These are phyloP conservation scores for Thelonectria discophora DNA, from an alignment of 2,329 filamentous ascomycete genomes.

Conservation along the genomic window DNA sequence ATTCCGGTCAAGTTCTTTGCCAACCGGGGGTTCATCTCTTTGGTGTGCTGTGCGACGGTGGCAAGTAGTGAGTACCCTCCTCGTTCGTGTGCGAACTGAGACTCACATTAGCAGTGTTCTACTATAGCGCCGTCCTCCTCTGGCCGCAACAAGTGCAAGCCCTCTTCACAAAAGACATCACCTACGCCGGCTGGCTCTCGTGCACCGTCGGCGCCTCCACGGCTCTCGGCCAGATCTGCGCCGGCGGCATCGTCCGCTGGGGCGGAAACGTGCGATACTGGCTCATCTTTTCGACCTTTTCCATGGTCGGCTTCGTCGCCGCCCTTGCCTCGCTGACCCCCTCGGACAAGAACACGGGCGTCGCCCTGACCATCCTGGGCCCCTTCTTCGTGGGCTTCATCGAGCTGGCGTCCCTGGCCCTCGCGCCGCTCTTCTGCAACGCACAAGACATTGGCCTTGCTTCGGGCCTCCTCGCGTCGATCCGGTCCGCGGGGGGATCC, in stretches of 20 bases:
- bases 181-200: slow-evolving; percentile 50
- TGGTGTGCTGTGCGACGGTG: slow-evolving; percentile 48
- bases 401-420: slow-evolving; percentile 46
- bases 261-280: slow-evolving; percentile 49
- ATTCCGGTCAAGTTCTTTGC: slow-evolving; percentile 50
- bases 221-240: slow-evolving; percentile 46
- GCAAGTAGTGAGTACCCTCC: slow-evolving; percentile 43
- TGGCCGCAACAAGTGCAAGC: slow-evolving; percentile 49
- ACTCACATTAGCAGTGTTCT: slow-evolving; percentile 23
- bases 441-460: slow-evolving; percentile 53
- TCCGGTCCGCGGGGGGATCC: slow-evolving; percentile 50
- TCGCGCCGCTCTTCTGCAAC: slow-evolving; percentile 50
- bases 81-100: neutral
- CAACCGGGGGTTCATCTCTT: slow-evolving; percentile 49
- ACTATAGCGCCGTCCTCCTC: slow-evolving; percentile 43
- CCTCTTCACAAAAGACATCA: slow-evolving; percentile 47
- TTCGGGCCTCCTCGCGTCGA: slow-evolving; percentile 51
- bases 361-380: slow-evolving; percentile 48
- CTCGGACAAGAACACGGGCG: slow-evolving; percentile 42
- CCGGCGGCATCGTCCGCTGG: slow-evolving; percentile 46
- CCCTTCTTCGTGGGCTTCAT: slow-evolving; percentile 51
- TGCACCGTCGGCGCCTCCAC: slow-evolving; percentile 48
- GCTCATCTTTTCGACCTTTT: slow-evolving; percentile 49
- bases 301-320: slow-evolving; percentile 49
- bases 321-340: slow-evolving; percentile 48